Base-by-base conservation (phyloP, 306 rosid species). In the Pachyrhizus erosus region DNA sequence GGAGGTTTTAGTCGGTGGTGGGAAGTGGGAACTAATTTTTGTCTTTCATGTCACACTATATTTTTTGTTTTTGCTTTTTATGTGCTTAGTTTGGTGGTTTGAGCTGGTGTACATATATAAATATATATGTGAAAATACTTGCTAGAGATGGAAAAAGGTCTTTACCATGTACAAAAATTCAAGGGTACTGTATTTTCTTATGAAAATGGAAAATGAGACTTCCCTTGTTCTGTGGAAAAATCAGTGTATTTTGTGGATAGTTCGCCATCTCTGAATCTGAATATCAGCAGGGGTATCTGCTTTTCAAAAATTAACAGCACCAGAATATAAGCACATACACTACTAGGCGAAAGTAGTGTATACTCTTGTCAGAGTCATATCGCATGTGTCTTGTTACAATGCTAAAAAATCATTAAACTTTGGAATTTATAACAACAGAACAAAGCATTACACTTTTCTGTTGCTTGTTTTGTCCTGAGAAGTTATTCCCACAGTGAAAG, bases 31-130 rank as follows among this genome's bases (percentile, higher is more conserved):
- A 66, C 90, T 84, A 85, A 81, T 89, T 90, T 91, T 82, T 40
- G 75, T 75, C 73, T 83, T 55, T 64, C 75, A 84, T 84, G 81
- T 78, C 34, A 77, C 87, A 57, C 27, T 82, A 74, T 62, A 29
- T 64, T 15, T 64, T 33, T 29, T 64, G 5, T 61, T 31, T 31
- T 31, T 17, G 20, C 20, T 17, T 73, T 81, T 80, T 84, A 43
- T 54, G 87, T 82, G 76, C 79, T 84, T 83, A 80, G 90, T 87
- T 86, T 86, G 72, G 48, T 27, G 49, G 43, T 82, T 80, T 80
- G 68, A 75, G 68, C 84, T 74, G 68, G 65, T 92, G 93, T 90
- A 86, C 80, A 91, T 85, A 64, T 76, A 85, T 68, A 68, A 85
- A 80, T 68, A 85, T 67, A 85, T 78, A 66, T 87, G 65, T 80